Percentiles rank a stretch among this genome's conserved stretches.
Evolutionary conservation across 768 basidiomycete species (phyloP).

Genomic region (Lyophyllum atratum): DNA sequence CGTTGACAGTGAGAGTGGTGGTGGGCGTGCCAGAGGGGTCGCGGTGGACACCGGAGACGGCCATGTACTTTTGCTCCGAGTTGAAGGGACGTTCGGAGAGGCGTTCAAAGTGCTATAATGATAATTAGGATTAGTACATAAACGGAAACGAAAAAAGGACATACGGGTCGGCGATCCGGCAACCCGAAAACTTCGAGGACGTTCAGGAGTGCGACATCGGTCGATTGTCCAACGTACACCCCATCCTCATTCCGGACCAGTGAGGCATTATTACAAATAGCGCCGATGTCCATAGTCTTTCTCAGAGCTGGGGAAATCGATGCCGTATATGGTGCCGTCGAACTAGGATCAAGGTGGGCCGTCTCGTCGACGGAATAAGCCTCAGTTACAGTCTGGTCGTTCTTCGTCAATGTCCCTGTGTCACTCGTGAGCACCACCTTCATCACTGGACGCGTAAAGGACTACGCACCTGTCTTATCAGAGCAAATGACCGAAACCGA

Average conservation of each 20-base stretch:
- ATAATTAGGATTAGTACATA: not conserved
- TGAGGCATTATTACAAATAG: conserved; percentile 88
- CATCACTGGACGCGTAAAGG: not conserved
- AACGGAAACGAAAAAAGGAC: conserved; percentile 23
- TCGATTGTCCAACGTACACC: conserved; percentile 81
- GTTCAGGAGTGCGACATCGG: conserved; percentile 90
- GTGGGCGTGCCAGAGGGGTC: conserved; percentile 23
- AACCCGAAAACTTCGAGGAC: conserved; percentile 68
- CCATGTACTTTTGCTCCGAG: conserved; percentile 94
- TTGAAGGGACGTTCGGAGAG: conserved; percentile 86
- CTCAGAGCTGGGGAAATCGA: conserved; percentile 64
- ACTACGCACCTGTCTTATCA: conserved; percentile 83
- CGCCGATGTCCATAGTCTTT: conserved; percentile 81
- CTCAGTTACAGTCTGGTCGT: conserved; percentile 93
- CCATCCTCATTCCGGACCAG: conserved; percentile 66
- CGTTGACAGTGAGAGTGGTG: conserved; percentile 28
- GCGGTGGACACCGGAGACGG: conserved; percentile 74
- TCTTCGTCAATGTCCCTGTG: conserved; percentile 90
- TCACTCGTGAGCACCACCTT: not conserved
- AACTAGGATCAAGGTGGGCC: conserved; percentile 61
- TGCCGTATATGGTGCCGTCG: conserved; percentile 34
- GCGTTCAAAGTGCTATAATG: conserved; percentile 65
- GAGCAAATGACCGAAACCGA: conserved; percentile 98
- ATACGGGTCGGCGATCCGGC: conserved; percentile 69
- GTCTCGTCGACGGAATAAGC: conserved; percentile 87